Base-by-base conservation (phyloP, 345 rosid genomes). In the Hibiscus mutabilis region DNA sequence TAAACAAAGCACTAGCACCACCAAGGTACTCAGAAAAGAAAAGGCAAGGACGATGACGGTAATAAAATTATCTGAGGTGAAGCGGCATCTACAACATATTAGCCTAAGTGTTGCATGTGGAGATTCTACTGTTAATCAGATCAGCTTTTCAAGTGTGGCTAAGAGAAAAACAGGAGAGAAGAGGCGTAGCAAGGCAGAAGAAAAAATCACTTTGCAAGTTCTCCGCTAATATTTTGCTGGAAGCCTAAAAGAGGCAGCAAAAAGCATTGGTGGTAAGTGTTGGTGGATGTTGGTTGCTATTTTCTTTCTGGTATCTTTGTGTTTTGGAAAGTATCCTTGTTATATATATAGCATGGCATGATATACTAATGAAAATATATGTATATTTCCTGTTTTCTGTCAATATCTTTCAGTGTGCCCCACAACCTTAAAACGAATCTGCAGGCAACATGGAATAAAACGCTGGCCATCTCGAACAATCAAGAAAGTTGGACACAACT, bases 391-490 rank as follows among this genome's bases (percentile, higher is more conserved):
- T 29, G 42, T 52, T 76, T 72, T 63, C 56, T 66, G 75, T 72
- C 25, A 10, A 56, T 55, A 18, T 21, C 60, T 86, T 79, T 79
- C 92, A 95, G 99, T 92, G 80, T 95, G 99, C 79, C 97, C 99
- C 25, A 95, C 99, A 16, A 95, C 97, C 25, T 85, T 95, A 89
- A 95, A 95, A 82, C 85, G 97, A 71, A 92, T 95, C 75, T 94
- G 98, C 77, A 80, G 98, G 79, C 96, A 87, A 60, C 89, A 91
- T 40, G 96, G 97, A 58, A 91, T 94, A 82, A 79, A 78, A 16
- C 83, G 93, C 57, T 94, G 98, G 97, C 98, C 98, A 37, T 94
- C 98, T 71, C 88, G 97, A 66, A 87, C 90, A 79, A 87, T 94
- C 82, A 89, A 86, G 88, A 94, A 91, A 83, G 98, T 91, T 10